Percentiles rank a stretch among this genome's conserved stretches.
These are phyloP conservation scores for Coprinopsis sp. DNA, from an alignment of 768 basidiomycete genomes.

Conservation along the genomic window DNA sequence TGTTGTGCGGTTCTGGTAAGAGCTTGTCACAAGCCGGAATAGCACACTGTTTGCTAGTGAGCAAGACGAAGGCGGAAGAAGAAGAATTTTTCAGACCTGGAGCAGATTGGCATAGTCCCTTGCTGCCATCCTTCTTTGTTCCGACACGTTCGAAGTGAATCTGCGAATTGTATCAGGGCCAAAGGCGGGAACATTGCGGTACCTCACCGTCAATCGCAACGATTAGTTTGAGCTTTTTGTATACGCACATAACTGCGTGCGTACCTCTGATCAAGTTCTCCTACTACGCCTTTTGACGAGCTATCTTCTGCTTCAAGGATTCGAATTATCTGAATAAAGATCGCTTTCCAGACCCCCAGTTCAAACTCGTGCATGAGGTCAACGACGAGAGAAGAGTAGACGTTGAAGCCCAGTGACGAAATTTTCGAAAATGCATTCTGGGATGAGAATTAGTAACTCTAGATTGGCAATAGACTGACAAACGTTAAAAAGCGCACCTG, in stretches of 20 bases:
- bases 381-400: not conserved
- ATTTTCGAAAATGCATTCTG: not conserved
- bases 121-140: constrained; percentile 24
- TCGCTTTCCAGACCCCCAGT: constrained; percentile 29
- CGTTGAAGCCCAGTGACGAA: not conserved
- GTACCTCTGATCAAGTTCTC: constrained; percentile 23
- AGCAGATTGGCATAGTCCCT: constrained; percentile 31
- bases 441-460: not conserved
- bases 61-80: not conserved
- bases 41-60: not conserved
- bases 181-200: constrained; percentile 13
- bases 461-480: not conserved
- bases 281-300: constrained; percentile 6
- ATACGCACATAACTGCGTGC: too few species aligned
- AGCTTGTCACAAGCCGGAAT: constrained; percentile 7
- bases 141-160: constrained; percentile 22
- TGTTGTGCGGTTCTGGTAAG: constrained; percentile 1
- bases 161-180: constrained; percentile 18
- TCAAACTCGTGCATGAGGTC: not conserved
- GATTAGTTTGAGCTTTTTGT: too few species aligned
- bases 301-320: constrained; percentile 18
- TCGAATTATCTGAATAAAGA: constrained; percentile 31
- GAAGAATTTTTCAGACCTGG: constrained; percentile 18
- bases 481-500: not conserved
- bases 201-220: constrained; percentile 2